Percentiles rank a stretch among this genome's conserved stretches.
These are phyloP conservation scores for Dactylis glomerata DNA, from an alignment of 176 grass and related monocot species.

Conservation along the genomic window DNA sequence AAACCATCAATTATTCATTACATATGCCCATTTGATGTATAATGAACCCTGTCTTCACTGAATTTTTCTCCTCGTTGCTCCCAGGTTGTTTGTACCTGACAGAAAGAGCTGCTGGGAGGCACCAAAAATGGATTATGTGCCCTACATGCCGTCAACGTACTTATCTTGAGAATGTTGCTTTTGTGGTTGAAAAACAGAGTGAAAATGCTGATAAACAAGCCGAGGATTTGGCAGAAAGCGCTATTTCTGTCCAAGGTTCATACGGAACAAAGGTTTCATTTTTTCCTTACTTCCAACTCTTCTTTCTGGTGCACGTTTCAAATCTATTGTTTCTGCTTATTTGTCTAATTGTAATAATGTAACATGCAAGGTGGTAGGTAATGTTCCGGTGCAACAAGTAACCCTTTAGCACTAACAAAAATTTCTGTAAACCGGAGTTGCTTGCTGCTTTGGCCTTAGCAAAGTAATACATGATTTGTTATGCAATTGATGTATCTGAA, in stretches of 20 bases:
- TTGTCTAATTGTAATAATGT: neutral
- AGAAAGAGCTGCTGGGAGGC: slow-evolving; percentile 60
- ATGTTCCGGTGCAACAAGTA: neutral
- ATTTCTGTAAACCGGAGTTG: neutral
- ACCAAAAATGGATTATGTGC: slow-evolving; percentile 87
- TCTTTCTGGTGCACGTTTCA: slow-evolving; percentile 12
- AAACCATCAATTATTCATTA: slow-evolving; percentile 13
- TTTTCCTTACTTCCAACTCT: slow-evolving; percentile 10
- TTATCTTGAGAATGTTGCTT: slow-evolving; percentile 82
- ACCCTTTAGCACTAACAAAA: neutral
- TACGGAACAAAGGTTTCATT: slow-evolving; percentile 88
- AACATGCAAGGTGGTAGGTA: neutral
- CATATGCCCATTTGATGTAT: slow-evolving; percentile 19
- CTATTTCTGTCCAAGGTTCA: slow-evolving; percentile 74
- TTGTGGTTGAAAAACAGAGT: slow-evolving; percentile 69
- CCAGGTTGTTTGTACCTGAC: slow-evolving; percentile 87
- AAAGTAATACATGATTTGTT: slow-evolving; percentile 1
- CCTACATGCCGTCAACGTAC: slow-evolving; percentile 88
- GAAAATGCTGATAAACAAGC: slow-evolving; percentile 38
- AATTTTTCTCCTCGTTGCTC: slow-evolving; percentile 19
- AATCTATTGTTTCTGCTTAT: slow-evolving; percentile 1
- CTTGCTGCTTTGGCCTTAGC: neutral
- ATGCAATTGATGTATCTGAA: slow-evolving; percentile 7
- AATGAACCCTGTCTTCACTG: neutral
- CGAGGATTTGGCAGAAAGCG: slow-evolving; percentile 52